Conservation (phyloP, 257 asterid genomes). For the Solanum habrochaites region DNA sequence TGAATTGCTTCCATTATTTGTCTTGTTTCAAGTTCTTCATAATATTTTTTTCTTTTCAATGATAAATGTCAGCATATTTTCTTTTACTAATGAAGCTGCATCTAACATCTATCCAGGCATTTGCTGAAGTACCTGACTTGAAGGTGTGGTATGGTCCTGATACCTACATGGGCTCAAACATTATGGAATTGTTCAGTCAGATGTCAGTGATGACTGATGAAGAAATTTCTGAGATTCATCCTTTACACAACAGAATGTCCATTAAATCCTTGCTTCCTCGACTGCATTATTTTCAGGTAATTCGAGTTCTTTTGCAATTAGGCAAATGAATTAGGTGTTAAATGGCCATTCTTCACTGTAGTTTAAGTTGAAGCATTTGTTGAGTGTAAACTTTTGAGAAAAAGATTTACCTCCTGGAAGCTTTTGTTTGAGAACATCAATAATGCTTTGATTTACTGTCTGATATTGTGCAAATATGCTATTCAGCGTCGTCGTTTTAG, state of each 20-base stretch:
- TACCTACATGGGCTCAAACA: slow-evolving; percentile 96
- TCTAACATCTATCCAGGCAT: slow-evolving; percentile 47
- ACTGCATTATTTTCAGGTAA: slow-evolving; percentile 86
- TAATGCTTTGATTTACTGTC: not conserved
- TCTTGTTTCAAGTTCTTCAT: not conserved
- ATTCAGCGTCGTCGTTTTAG: not conserved
- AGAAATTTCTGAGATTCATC: slow-evolving; percentile 82
- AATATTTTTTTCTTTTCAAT: not conserved
- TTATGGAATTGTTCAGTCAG: slow-evolving; percentile 71
- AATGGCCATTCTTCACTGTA: not conserved
- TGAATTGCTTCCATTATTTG: not conserved
- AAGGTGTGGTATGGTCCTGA: slow-evolving; percentile 92
- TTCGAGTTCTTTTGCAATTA: not conserved
- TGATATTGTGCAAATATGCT: not conserved
- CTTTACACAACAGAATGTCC: slow-evolving; percentile 48
- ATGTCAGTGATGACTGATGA: slow-evolving; percentile 85
- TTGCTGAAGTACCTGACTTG: slow-evolving; percentile 65
- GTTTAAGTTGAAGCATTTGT: not conserved
- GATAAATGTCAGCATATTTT: not conserved
- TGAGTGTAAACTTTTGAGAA: not conserved
- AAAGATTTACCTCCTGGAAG: not conserved
- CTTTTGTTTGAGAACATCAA: not conserved
- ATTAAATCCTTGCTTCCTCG: slow-evolving; percentile 82
- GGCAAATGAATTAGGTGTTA: not conserved
- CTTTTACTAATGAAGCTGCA: not conserved